Evolutionary conservation across 805 yeast genomes (phyloP).

Genomic region (Millerozyma miso): DNA sequence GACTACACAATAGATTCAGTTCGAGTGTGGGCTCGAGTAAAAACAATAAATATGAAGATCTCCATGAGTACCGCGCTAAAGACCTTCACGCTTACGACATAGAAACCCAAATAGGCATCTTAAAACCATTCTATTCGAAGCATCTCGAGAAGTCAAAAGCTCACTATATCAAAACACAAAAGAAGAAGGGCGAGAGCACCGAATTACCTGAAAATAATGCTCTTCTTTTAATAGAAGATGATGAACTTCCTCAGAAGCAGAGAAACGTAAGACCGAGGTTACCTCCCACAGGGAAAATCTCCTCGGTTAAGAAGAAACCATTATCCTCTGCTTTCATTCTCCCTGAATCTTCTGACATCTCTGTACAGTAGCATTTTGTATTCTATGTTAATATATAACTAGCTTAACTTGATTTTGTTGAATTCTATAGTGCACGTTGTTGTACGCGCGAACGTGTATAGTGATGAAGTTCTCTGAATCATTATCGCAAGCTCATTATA

Average conservation of each 20-base stretch:
- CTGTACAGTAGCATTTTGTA: conserved; percentile 1
- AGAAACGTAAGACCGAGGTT: conserved; percentile 71
- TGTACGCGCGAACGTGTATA: conserved; percentile 1
- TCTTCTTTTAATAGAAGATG: conserved; percentile 64
- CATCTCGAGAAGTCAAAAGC: conserved; percentile 42
- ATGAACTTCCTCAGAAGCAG: conserved; percentile 75
- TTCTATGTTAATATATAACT: not conserved
- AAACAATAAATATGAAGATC: conserved; percentile 59
- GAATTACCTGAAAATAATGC: conserved; percentile 36
- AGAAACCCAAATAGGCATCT: conserved; percentile 49
- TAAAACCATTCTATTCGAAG: conserved; percentile 49
- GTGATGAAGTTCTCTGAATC: not conserved
- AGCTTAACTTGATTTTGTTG: not conserved
- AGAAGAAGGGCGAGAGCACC: conserved; percentile 35
- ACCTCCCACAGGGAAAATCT: conserved; percentile 87
- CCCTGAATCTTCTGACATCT: conserved; percentile 21
- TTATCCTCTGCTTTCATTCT: conserved; percentile 53
- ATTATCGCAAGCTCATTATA: not conserved
- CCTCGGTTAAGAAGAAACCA: conserved; percentile 61
- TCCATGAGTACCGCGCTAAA: conserved; percentile 51
- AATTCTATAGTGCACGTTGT: not conserved
- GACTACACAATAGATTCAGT: conserved; percentile 56
- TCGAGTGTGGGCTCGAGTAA: conserved; percentile 42
- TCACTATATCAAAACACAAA: conserved; percentile 36
- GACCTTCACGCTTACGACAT: conserved; percentile 51